phyloP scores from a whole-genome alignment of 306 rosid genomes.

The Medicago lupulina region DNA sequence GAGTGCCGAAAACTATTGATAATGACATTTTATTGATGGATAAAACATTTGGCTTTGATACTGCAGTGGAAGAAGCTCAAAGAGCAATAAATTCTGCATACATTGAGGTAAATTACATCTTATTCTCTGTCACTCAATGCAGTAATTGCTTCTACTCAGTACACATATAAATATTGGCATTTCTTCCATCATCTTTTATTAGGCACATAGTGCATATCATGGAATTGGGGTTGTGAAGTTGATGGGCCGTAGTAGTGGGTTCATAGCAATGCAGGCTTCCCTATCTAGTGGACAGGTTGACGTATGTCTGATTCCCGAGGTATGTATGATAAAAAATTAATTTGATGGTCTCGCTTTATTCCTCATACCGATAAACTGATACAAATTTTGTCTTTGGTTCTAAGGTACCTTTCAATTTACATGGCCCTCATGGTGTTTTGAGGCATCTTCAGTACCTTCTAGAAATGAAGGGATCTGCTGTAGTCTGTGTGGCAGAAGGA shows the following conservation, averaged over 20 bases:
- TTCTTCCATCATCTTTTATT: conserved; percentile 45
- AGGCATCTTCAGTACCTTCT: conserved; percentile 84
- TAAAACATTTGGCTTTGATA: conserved; percentile 97
- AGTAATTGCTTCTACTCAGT: conserved; percentile 9
- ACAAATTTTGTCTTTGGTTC: conserved; percentile 41
- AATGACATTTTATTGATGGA: conserved; percentile 97
- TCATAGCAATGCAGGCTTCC: conserved; percentile 96
- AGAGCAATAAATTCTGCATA: conserved; percentile 98
- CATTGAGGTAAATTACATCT: conserved; percentile 70
- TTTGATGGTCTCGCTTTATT: conserved; percentile 23
- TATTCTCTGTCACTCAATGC: conserved; percentile 17
- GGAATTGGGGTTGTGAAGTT: conserved; percentile 93
- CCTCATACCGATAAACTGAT: conserved; percentile 36
- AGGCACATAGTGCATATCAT: conserved; percentile 99
- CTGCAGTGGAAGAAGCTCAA: conserved; percentile 99
- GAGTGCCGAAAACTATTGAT: conserved; percentile 97
- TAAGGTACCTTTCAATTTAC: conserved; percentile 77
- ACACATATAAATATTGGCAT: conserved; percentile 33
- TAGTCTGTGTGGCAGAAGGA: conserved; percentile 94
- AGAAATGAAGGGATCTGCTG: conserved; percentile 95
- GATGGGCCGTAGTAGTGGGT: conserved; percentile 99
- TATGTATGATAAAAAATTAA: conserved; percentile 43
- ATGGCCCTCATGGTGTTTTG: conserved; percentile 89
- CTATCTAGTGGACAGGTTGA: conserved; percentile 96
- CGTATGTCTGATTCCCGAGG: conserved; percentile 97